phyloP scores from a whole-genome alignment of 352 stramenopile species.

The Globisporangium canariense region DNA sequence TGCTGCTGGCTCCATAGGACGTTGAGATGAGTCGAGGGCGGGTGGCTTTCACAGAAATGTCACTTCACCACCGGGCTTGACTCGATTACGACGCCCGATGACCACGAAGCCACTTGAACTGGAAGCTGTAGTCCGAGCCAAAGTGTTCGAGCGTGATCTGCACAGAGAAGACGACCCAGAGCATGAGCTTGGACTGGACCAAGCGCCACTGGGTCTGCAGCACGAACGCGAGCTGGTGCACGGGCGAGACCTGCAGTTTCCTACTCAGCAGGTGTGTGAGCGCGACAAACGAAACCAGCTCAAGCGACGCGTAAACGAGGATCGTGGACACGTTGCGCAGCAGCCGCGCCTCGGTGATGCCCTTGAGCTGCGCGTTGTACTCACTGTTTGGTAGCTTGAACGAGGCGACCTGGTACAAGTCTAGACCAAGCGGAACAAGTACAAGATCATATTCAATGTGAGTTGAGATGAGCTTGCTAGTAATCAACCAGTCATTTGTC shows the following conservation, averaged over 20 bases:
- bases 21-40: no score
- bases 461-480: no score
- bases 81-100: no score
- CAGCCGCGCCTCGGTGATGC: constrained; percentile 19
- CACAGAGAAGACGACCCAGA: constrained; percentile 40
- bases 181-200: constrained; percentile 33
- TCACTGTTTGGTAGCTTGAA: constrained; percentile 31
- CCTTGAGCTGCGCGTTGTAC: constrained; percentile 28
- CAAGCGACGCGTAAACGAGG: constrained; percentile 31
- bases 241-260: constrained; percentile 23
- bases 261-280: constrained; percentile 22
- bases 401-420: constrained; percentile 22
- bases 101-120: background rate
- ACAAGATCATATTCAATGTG: no score
- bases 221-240: constrained; percentile 36
- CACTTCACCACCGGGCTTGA: no score
- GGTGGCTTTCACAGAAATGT: no score
- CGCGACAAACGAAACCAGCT: constrained; percentile 34
- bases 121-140: constrained; percentile 15
- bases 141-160: constrained; percentile 29
- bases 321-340: constrained; percentile 23
- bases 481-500: no score
- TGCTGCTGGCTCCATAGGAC: no score
- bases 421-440: constrained; percentile 1
- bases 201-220: constrained; percentile 28